Evolutionary conservation across 139 green algal species (phyloP).

Genomic region (Desmodesmus armatus): DNA sequence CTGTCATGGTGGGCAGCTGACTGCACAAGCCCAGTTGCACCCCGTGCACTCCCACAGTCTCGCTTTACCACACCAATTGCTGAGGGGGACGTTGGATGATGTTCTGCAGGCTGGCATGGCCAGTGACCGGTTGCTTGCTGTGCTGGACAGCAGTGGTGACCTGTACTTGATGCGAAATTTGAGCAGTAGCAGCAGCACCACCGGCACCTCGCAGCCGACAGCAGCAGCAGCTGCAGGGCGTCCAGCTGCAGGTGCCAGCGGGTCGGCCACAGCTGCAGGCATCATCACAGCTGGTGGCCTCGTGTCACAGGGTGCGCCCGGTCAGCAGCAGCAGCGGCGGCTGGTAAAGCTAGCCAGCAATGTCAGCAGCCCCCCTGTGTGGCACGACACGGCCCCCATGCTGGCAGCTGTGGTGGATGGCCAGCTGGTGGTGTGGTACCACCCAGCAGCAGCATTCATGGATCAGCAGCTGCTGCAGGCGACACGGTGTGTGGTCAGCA

Average conservation of each 20-base stretch:
- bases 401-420: slow-evolving; percentile 77
- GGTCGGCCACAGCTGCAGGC: neutral
- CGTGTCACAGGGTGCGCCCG: neutral
- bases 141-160: slow-evolving; percentile 82
- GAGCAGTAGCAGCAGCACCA: too few relatives aligned
- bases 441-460: slow-evolving; percentile 74
- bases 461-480: slow-evolving; percentile 75
- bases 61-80: neutral
- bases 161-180: too few relatives aligned
- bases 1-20: too few relatives aligned
- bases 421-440: slow-evolving; percentile 80
- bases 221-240: neutral
- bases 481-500: too few relatives aligned
- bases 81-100: neutral
- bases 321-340: slow-evolving; percentile 15
- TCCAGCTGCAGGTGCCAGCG: neutral
- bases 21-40: too few relatives aligned
- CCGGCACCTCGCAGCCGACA: slow-evolving; percentile 9
- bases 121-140: slow-evolving; percentile 68
- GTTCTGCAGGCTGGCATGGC: slow-evolving; percentile 53
- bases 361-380: slow-evolving; percentile 65
- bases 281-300: neutral
- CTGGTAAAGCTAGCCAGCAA: slow-evolving; percentile 76
- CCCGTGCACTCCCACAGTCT: too few relatives aligned
- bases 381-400: slow-evolving; percentile 77